Evolutionary conservation across 2,329 filamentous ascomycete species (phyloP).

Genomic region (Aspergillus hiratsukae): DNA sequence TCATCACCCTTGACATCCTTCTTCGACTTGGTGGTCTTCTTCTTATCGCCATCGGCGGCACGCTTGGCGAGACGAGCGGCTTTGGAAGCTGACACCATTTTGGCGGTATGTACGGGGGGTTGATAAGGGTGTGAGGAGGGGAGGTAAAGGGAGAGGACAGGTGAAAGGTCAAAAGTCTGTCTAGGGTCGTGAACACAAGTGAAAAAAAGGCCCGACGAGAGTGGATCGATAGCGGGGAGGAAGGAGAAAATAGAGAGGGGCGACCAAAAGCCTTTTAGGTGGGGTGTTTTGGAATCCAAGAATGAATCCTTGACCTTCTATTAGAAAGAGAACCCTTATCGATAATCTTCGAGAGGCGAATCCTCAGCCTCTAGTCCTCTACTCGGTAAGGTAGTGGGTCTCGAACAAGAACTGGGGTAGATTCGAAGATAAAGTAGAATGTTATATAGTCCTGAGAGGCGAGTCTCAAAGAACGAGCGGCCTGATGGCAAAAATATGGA

Average conservation of each 20-base stretch:
- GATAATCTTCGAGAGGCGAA: constrained; percentile 23
- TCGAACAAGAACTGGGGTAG: background rate
- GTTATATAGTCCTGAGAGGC: background rate
- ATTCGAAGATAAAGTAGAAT: constrained; percentile 1
- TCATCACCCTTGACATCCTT: constrained; percentile 56
- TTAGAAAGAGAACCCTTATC: constrained; percentile 35
- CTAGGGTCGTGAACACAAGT: constrained; percentile 11
- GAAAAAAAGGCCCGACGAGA: constrained; percentile 25
- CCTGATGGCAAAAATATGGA: background rate
- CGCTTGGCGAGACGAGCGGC: constrained; percentile 64
- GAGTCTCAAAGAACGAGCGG: background rate
- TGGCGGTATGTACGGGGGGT: constrained; percentile 22
- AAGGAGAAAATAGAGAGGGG: constrained; percentile 24
- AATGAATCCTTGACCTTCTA: constrained; percentile 8
- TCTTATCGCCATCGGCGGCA: constrained; percentile 66
- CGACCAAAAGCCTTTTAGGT: constrained; percentile 21
- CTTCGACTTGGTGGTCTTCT: constrained; percentile 65
- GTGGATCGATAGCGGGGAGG: constrained; percentile 32
- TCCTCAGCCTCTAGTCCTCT: background rate
- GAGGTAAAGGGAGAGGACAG: constrained; percentile 12
- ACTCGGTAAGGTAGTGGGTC: background rate
- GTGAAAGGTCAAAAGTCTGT: constrained; percentile 23
- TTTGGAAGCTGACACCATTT: constrained; percentile 65
- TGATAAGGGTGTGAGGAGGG: constrained; percentile 6
- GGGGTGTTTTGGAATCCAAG: constrained; percentile 7